These are phyloP conservation scores for Boletus subcaerulescens DNA, from an alignment of 768 basidiomycete species.

Conservation along the genomic window DNA sequence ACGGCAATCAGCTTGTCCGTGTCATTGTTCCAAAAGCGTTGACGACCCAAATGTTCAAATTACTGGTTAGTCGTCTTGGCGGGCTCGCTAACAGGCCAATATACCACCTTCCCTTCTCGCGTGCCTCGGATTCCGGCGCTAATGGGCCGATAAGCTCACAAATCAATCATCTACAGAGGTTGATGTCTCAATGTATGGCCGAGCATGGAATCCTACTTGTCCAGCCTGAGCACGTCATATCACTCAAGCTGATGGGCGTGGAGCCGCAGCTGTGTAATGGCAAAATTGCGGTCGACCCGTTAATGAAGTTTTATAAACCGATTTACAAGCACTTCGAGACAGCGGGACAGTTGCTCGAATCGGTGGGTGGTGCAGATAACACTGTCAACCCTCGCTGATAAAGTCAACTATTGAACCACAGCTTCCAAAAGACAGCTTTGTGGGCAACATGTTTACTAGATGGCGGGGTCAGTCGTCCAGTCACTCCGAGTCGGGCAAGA, in stretches of 20 bases:
- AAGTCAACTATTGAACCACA: neutral
- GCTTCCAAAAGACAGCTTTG: neutral
- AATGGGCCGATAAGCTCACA: neutral
- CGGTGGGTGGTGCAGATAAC: neutral
- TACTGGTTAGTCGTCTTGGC: no score
- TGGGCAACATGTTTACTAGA: neutral
- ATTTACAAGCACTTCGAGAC: neutral
- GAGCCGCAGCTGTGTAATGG: no score
- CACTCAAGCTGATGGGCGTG: neutral
- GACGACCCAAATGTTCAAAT: no score
- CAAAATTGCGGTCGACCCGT: neutral
- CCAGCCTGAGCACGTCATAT: neutral
- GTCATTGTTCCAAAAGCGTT: no score
- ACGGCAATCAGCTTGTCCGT: neutral
- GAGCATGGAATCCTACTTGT: neutral
- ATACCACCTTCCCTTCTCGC: neutral
- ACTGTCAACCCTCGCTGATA: neutral
- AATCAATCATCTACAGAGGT: neutral
- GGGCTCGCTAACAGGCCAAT: no score
- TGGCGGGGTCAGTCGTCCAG: neutral
- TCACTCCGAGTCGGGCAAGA: neutral
- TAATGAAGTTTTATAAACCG: no score
- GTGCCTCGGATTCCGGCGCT: neutral
- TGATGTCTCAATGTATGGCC: neutral
- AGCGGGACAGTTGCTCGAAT: neutral